Evolutionary conservation across 2,329 filamentous ascomycete species (phyloP), one percentile per base, ranked within the genome.

Genomic region (Fonsecaea multimorphosa): DNA sequence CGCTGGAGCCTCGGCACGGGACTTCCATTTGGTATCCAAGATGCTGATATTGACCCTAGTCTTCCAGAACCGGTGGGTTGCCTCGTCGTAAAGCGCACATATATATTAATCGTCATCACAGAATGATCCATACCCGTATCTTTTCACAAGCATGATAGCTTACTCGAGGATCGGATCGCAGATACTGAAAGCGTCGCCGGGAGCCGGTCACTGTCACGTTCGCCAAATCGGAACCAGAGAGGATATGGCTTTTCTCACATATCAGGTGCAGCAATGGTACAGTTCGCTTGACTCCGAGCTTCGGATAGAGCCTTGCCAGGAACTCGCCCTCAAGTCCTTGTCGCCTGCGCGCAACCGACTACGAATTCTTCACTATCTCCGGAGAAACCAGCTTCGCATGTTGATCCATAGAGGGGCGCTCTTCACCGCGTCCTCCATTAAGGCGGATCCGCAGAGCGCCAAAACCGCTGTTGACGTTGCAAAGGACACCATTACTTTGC

Each of bases 1-100:
- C 79, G 83, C 24, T 85, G 82, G 80, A 83, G 81, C 9, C 83
- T 85, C 36, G 82, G 82, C 1, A 84, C 82, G 0, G 82, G 82
- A 12, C 70, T 84, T 22, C 82, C 82, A 0, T 84, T 84, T 68
- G 79, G 79, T 0, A 76, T 85, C 3, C 76, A 81, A 11, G 82
- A 84, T 60, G 77, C 78, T 0, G 83, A 84, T 56, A 81, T 85
- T 65, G 83, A 85, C 57, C 80, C 81, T 0, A 78, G 80, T 40
- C 69, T 84, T 0, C 81, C 81, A 0, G 78, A 83, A 58, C 80
- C 80, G 0, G 81, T 65, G 73, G 67, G 74, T 0, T 74, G 77
- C 1, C 76, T 73, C 3, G 7, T 54, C 38, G 19, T 6, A 2
- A n/a, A 49, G 16, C 19, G 2, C 29, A 31, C n/a, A n/a, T 31